Conservation (phyloP, 2,329 filamentous ascomycete genomes). For the Sordariomycetes sp. region DNA sequence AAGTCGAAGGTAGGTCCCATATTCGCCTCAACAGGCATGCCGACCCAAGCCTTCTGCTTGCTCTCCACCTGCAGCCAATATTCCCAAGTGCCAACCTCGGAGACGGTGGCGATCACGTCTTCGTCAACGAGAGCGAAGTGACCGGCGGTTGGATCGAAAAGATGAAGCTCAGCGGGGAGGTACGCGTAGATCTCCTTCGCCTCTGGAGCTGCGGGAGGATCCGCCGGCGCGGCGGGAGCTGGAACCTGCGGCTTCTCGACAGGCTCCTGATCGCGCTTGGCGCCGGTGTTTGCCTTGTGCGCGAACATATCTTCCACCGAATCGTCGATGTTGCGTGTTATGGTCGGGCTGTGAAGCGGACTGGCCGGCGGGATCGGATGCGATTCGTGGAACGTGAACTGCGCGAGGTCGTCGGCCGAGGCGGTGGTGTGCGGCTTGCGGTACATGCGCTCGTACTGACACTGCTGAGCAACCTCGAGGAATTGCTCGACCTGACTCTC, state of each 20-base stretch:
- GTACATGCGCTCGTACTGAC: conserved; percentile 96
- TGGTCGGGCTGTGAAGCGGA: conserved; percentile 48
- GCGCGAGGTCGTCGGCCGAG: conserved; percentile 67
- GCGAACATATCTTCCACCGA: conserved; percentile 48
- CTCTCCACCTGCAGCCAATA: conserved; percentile 89
- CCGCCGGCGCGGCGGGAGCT: conserved; percentile 17
- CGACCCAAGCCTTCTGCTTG: conserved; percentile 72
- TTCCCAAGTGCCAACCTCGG: conserved; percentile 82
- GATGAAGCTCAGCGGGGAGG: conserved; percentile 76
- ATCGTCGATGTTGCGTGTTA: conserved; percentile 44
- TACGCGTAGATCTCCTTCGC: conserved; percentile 64
- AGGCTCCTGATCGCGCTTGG: conserved; percentile 30
- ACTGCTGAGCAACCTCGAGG: conserved; percentile 75
- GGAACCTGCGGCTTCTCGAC: conserved; percentile 18
- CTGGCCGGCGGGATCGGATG: conserved; percentile 57
- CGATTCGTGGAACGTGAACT: conserved; percentile 70
- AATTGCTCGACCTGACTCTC: conserved; percentile 70
- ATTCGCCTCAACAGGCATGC: conserved; percentile 76
- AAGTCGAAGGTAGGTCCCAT: conserved; percentile 99
- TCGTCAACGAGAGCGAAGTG: conserved; percentile 76
- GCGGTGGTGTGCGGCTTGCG: conserved; percentile 71
- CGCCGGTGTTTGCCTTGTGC: conserved; percentile 36
- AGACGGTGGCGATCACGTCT: conserved; percentile 68
- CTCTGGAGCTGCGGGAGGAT: conserved; percentile 43
- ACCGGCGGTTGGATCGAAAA: conserved; percentile 84